Evolutionary conservation across 805 yeast genomes (phyloP), one percentile per base, ranked within the genome.

Genomic region (Wickerhamia fluorescens): DNA sequence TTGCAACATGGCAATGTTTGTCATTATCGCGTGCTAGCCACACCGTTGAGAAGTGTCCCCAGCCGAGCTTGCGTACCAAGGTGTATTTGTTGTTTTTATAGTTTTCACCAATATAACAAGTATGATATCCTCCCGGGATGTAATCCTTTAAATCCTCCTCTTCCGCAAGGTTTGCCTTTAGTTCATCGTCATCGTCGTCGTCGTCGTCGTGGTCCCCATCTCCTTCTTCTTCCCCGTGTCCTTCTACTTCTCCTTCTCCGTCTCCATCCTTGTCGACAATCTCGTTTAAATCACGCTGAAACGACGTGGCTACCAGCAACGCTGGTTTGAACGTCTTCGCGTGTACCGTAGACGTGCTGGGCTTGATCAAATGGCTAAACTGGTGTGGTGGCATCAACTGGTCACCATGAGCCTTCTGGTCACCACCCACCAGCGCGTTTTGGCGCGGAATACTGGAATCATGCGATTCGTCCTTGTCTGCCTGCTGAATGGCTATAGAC

Each of bases 11-110:
- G 27, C 71, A 60, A 35, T 71, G 66, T 31, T 66, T 61, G 37
- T 62, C 66, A 30, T 64, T 58, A 28, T 73, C 73, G 36, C 60
- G 69, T 4, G 96, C 97, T 16, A 84, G 63, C 96, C 96, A 88
- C 14, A 85, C 96, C 1, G 95, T 92, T 16, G 94, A 80, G 51
- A 92, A 92, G 57, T 92, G 96, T 20, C 99, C 99, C 99, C 99
- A 92, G 1, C 99, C 99, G 4, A 92, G 64, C 51, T 92, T 92
- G 36, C 97, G 73, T 17, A 84, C 88, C 27, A 92, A 57, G 2
- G 78, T 67, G 52, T 92, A 92, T 35, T 83, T 73, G 12, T 75
- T 75, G 32, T 81, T 66, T 44, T 85, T 82, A 55, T 80, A 89
- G 14, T 58, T 57, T 51, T 94, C 98, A 5, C 97, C 97, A 28